Base-by-base conservation (phyloP, 257 asterid species). In the Rubia yunnanensis region DNA sequence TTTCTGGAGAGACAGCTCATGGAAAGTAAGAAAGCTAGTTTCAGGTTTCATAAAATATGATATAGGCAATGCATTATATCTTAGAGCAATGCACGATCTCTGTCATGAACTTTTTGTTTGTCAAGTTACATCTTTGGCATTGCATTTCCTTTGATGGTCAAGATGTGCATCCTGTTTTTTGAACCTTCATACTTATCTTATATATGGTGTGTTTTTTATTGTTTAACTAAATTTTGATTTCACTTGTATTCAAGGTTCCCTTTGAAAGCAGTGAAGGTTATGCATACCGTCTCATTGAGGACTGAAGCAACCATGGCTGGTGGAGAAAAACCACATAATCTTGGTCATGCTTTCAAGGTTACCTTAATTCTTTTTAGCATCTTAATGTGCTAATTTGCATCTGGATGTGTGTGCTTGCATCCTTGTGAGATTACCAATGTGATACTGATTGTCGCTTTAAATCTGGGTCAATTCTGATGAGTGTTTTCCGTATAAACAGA, bases 1-100 rank as follows among this genome's bases (percentile, higher is more conserved):
- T 89, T 73, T 92, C 99, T 44, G 99, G 99, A 77, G 99, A 92
- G 89, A 92, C 99, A 63, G 99, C 99, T 32, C 95, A 92, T 49
- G 99, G 99, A 70, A 92, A 87, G 99, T 92, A 74, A 85, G 96
- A 70, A 38, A 27, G 52, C 39, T 32, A 66, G 54, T 66, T 48
- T 60, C 64, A 27, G 10, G 15, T 15, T 30, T 57, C 63, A 14
- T 30, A 46, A 3, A 36, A 52, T 46, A 46, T 30, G 28, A 59
- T 46, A 34, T 68, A 5, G 35, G 7, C 38, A 11, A 26, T n/a
- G 57, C n/a, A 36, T 36, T 70, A 50, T 52, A 15, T n/a, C n/a
- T 35, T 7, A 53, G 58, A 30, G 46, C 26, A 35, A 30, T 50
- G 38, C 41, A 60, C 53, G 27, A 35, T 24, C 26, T 28, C 13